Base-by-base conservation (phyloP, 2,329 filamentous ascomycete species). In the Boeremia exigua region DNA sequence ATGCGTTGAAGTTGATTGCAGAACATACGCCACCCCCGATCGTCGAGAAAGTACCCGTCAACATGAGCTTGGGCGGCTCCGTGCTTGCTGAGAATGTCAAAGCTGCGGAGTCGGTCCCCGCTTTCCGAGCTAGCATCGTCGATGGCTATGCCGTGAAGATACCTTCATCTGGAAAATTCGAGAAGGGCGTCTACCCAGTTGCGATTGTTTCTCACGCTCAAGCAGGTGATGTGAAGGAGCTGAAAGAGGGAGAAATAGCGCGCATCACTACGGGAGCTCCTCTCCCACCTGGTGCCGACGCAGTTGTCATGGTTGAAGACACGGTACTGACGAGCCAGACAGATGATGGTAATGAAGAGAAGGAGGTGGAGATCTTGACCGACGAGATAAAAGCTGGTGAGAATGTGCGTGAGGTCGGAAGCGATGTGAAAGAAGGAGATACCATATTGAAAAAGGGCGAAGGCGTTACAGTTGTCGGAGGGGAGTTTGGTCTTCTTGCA, bases 251-350 rank as follows among this genome's bases (percentile, higher is more conserved):
- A 0, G 84, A 92, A 61, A 88, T 98, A 48, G 89, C 94, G 0
- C 84, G 95, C 42, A 96, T 99, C 65, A 99, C 95, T 0, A 99
- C 95, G 0, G 95, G 95, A 0, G 95, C 95, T 6, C 94, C 95
- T 10, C 79, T 99, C 0, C 95, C 95, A 1, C 87, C 88, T 0
- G 92, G 93, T 0, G 92, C 95, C 2, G 96, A 91, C 25, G 89
- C 94, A 0, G 93, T 99, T 5, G 88, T 97, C 42, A 98, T 96
- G 92, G 95, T 99, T 0, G 95, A 99, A 77, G 95, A 97, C 69
- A 99, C 95, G 0, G 78, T 88, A 0, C 80, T 99, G 4, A 86
- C 84, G 57, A 87, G 85, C 1, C 86, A 86, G 75, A 95, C 92
- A 0, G 87, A 90, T 0, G 91, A 96, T 64, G 90, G 88, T 0